Conservation (phyloP, 2,329 filamentous ascomycete species). For the Kalaharituber pfeilii region DNA sequence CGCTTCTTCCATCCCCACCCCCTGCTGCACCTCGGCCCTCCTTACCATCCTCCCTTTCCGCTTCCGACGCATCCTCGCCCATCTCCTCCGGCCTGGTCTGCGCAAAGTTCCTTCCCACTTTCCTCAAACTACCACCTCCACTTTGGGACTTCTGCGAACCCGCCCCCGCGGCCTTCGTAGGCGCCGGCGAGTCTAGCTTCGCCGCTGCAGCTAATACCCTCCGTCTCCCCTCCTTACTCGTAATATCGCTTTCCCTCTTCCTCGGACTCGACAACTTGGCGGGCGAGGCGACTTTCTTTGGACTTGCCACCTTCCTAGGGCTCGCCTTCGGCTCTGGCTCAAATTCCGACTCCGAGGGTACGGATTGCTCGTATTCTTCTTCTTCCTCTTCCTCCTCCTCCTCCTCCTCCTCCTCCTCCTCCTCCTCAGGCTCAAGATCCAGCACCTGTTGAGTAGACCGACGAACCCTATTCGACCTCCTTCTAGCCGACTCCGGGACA, state of each 20-base stretch:
- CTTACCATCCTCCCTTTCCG: background rate
- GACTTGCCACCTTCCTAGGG: too few relatives aligned
- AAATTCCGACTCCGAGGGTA: slow-evolving; percentile 1
- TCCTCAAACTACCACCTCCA: background rate
- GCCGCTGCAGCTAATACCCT: background rate
- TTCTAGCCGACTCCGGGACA: background rate
- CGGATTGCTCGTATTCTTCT: background rate
- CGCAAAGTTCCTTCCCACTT: background rate
- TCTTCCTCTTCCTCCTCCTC: background rate
- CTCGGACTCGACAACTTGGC: background rate
- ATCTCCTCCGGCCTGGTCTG: background rate
- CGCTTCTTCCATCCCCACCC: background rate
- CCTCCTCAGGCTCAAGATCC: background rate
- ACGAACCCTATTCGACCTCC: background rate
- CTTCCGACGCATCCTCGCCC: background rate
- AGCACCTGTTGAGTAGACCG: background rate
- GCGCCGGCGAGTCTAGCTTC: background rate
- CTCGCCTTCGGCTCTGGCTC: slow-evolving; percentile 4
- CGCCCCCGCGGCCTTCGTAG: background rate
- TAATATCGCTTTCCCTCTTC: background rate
- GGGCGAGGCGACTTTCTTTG: background rate
- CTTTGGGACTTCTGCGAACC: slow-evolving; percentile 1
- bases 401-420: background rate
- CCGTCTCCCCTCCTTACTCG: background rate
- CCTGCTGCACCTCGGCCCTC: background rate